A percentile compares a stretch with the other conserved stretches of the same genome.
Conservation (phyloP, 129 eudicot genomes). For the Scalesia atractyloides region DNA sequence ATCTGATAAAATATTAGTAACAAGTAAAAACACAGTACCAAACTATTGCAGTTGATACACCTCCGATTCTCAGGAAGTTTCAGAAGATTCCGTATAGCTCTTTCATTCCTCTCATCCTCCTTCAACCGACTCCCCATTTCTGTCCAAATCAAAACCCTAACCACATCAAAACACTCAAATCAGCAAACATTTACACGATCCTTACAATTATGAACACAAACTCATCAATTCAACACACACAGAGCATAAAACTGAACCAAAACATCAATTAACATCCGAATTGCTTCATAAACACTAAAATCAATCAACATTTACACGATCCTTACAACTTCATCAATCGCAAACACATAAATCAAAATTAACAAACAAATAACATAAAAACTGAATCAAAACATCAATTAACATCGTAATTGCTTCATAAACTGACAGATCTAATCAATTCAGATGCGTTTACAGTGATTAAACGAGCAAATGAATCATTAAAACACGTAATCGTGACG, state of each 20-base stretch:
- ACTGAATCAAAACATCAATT: conserved; percentile 1
- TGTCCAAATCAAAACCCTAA: conserved; percentile 37
- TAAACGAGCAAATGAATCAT: conserved; percentile 1
- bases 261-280: conserved; percentile 10
- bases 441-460: conserved; percentile 19
- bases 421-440: conserved; percentile 30
- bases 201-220: conserved; percentile 7
- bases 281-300: not conserved
- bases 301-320: too few relatives aligned
- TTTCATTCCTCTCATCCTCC: conserved; percentile 75
- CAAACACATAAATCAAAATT: conserved; percentile 12
- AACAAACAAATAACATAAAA: conserved; percentile 2
- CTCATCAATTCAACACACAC: not conserved
- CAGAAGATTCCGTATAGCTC: conserved; percentile 63
- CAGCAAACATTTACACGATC: conserved; percentile 17
- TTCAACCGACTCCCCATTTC: conserved; percentile 54
- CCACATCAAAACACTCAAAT: conserved; percentile 19
- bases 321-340: not conserved
- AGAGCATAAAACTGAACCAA: not conserved
- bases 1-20: conserved; percentile 16
- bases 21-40: conserved; percentile 49
- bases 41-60: conserved; percentile 87
- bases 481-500: conserved; percentile 17
- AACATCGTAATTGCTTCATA: not conserved
- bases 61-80: conserved; percentile 73